Conservation (phyloP, 768 basidiomycete genomes). For the Trametes gibbosa region DNA sequence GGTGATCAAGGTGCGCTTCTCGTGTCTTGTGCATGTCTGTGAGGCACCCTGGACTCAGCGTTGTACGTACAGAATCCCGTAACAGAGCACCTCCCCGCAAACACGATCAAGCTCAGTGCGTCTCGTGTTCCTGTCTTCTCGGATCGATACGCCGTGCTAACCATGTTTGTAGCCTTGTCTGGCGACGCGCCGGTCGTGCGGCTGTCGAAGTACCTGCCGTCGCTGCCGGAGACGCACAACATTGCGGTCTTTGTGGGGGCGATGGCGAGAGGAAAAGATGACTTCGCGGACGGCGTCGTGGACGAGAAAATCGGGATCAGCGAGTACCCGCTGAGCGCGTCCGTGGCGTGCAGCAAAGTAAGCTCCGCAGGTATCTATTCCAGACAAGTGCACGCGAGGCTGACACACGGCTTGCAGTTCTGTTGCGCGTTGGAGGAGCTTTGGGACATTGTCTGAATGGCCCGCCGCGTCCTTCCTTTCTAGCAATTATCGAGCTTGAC, state of each 20-base stretch:
- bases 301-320: conserved; percentile 98
- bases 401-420: conserved; percentile 49
- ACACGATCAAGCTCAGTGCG: conserved; percentile 94
- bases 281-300: conserved; percentile 93
- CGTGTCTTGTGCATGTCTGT: neutral
- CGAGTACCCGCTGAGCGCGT: conserved; percentile 88
- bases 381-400: neutral
- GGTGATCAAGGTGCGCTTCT: conserved; percentile 77
- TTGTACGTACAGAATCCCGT: conserved; percentile 73
- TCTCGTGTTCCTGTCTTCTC: conserved; percentile 19
- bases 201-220: conserved; percentile 80
- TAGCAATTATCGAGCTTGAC: neutral
- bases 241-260: conserved; percentile 96
- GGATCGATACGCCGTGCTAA: neutral
- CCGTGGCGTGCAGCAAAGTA: conserved; percentile 97
- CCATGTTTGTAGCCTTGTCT: conserved; percentile 64
- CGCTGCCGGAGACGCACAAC: conserved; percentile 82
- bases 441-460: conserved; percentile 80
- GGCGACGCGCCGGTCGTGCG: conserved; percentile 84
- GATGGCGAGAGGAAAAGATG: conserved; percentile 95
- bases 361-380: conserved; percentile 25
- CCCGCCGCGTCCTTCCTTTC: neutral
- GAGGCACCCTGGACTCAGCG: neutral
- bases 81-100: conserved; percentile 88
- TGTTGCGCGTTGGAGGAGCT: conserved; percentile 92